Percentiles rank a stretch among this genome's conserved stretches.
Evolutionary conservation across 352 stramenopile species (phyloP).

Genomic region (Phytopythium aichiense): DNA sequence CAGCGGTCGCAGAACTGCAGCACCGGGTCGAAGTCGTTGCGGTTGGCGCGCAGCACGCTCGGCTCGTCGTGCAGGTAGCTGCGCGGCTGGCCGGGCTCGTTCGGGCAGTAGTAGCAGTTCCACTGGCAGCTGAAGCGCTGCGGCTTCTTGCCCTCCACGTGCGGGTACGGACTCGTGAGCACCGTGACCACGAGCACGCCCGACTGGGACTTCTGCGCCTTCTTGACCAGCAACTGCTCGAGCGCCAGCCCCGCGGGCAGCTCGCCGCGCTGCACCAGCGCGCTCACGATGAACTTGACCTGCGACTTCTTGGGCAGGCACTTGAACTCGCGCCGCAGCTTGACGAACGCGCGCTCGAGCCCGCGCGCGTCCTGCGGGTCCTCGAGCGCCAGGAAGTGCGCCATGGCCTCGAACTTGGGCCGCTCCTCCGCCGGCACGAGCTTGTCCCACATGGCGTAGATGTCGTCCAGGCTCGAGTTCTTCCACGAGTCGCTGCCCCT

Average conservation of each 20-base stretch:
- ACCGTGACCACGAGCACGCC: conserved; percentile 91
- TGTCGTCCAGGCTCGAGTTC: conserved; percentile 84
- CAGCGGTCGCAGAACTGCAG: conserved; percentile 90
- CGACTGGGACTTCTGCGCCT: conserved; percentile 87
- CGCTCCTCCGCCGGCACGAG: conserved; percentile 66
- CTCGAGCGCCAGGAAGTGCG: conserved; percentile 67
- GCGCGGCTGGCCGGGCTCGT: conserved; percentile 88
- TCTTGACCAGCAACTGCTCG: conserved; percentile 85
- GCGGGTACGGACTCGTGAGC: conserved; percentile 89
- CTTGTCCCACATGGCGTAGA: conserved; percentile 83
- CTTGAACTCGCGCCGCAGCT: conserved; percentile 85
- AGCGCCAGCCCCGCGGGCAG: conserved; percentile 46
- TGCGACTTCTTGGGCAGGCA: conserved; percentile 90
- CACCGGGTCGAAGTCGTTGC: conserved; percentile 90
- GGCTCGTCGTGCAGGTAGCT: conserved; percentile 93
- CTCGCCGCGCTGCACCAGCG: conserved; percentile 63
- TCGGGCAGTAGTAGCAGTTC: conserved; percentile 96
- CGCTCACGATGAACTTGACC: conserved; percentile 84
- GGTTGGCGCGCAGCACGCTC: conserved; percentile 89
- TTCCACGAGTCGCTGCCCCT: conserved; percentile 37
- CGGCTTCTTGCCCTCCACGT: conserved; percentile 66
- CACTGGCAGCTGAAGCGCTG: conserved; percentile 93
- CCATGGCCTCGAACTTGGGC: conserved; percentile 75
- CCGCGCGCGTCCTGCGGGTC: conserved; percentile 72
- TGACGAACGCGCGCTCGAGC: conserved; percentile 83